These are phyloP conservation scores for Adansonia gregorii DNA, from an alignment of 441 rosid genomes.

Conservation along the genomic window DNA sequence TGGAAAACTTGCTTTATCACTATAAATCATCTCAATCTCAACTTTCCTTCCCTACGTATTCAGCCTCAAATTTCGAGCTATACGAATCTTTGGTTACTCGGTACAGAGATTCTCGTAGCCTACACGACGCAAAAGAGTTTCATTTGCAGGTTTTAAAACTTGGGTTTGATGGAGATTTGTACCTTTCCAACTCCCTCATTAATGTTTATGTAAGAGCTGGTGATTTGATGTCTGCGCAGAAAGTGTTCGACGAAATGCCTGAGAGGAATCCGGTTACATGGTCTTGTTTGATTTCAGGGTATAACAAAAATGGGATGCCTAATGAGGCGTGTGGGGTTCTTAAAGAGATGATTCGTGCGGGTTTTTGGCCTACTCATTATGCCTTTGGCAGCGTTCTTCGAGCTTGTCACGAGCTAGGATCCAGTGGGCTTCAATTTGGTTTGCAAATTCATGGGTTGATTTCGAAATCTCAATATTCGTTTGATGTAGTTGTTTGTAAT, in stretches of 20 bases:
- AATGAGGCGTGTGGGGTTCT: constrained; percentile 55
- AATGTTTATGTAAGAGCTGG: constrained; percentile 51
- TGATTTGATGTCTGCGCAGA: constrained; percentile 53
- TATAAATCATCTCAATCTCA: constrained; percentile 28
- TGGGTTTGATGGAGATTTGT: constrained; percentile 59
- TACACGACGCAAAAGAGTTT: constrained; percentile 45
- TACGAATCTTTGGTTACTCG: constrained; percentile 40
- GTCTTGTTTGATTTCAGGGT: constrained; percentile 85
- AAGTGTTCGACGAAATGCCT: constrained; percentile 65
- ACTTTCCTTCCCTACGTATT: constrained; percentile 14
- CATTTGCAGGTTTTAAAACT: constrained; percentile 52
- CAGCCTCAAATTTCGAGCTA: constrained; percentile 29
- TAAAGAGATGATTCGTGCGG: constrained; percentile 55
- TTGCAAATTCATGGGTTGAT: constrained; percentile 75
- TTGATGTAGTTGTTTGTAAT: constrained; percentile 62
- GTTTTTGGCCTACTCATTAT: constrained; percentile 57
- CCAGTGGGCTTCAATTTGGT: constrained; percentile 54
- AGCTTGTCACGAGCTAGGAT: constrained; percentile 64
- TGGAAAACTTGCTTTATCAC: constrained; percentile 30
- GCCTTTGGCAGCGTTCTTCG: constrained; percentile 70
- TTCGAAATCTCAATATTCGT: constrained; percentile 52
- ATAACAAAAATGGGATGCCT: constrained; percentile 51
- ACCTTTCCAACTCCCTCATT: constrained; percentile 66
- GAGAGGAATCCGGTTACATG: constrained; percentile 68
- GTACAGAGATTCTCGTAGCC: constrained; percentile 37